Conservation (phyloP, 768 basidiomycete species). For the Leccinum disarticulatum region DNA sequence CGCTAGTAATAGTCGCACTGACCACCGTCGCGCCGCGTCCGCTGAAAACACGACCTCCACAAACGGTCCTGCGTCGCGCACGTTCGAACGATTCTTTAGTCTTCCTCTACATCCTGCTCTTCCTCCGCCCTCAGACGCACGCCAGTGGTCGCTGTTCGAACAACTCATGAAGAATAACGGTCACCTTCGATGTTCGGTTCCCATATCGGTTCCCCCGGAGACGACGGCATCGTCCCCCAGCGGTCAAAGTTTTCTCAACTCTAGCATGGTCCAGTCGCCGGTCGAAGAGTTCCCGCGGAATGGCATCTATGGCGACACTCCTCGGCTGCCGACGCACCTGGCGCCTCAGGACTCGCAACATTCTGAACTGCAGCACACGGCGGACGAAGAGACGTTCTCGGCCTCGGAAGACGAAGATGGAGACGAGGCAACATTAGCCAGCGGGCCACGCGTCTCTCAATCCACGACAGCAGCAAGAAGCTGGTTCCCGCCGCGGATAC, state of each 20-base stretch:
- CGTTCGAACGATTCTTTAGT: constrained; percentile 8
- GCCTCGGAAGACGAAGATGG: constrained; percentile 15
- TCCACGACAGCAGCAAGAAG: constrained; percentile 1
- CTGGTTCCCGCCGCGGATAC: constrained; percentile 25
- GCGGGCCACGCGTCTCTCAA: constrained; percentile 8
- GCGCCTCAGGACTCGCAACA: neutral
- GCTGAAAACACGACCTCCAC: neutral
- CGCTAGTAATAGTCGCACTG: neutral
- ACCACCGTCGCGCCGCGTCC: neutral
- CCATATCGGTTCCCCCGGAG: neutral
- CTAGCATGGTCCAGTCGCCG: constrained; percentile 5
- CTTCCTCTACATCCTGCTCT: neutral
- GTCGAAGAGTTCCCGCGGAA: neutral
- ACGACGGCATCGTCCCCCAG: neutral
- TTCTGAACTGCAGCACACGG: neutral
- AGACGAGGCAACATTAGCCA: neutral
- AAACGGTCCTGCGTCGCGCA: constrained; percentile 17
- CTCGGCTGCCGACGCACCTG: neutral
- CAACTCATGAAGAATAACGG: constrained; percentile 72
- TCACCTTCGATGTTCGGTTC: constrained; percentile 29
- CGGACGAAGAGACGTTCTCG: constrained; percentile 17
- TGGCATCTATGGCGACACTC: neutral
- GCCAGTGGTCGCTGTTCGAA: constrained; percentile 64
- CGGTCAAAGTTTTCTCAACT: neutral
- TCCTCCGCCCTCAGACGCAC: constrained; percentile 24